Conservation (phyloP, 129 eudicot species). For the Solidago caesia region DNA sequence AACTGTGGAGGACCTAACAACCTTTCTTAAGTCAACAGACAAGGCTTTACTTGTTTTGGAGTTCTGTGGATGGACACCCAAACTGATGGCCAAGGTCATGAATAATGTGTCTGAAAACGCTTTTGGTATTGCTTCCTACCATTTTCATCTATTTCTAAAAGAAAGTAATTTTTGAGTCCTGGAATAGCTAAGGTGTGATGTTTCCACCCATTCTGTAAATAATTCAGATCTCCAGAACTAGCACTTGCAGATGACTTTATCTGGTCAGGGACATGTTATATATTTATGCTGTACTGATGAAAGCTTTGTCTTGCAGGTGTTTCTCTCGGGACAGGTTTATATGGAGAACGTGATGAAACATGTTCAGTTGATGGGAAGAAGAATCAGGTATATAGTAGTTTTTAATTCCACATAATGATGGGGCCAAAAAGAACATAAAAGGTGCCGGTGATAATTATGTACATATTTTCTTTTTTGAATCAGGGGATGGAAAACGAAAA, state of each 20-base stretch:
- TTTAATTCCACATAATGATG: constrained; percentile 37
- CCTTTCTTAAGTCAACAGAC: constrained; percentile 73
- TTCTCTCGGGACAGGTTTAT: constrained; percentile 31
- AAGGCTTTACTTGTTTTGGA: constrained; percentile 76
- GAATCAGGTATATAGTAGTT: constrained; percentile 63
- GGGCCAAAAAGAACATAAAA: constrained; percentile 14
- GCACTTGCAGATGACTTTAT: constrained; percentile 13
- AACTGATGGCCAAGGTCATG: constrained; percentile 49
- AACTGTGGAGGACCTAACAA: constrained; percentile 52
- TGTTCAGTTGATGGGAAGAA: constrained; percentile 39
- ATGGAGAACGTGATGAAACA: constrained; percentile 41
- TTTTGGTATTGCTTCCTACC: constrained; percentile 43
- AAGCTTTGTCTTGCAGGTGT: constrained; percentile 39
- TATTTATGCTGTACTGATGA: constrained; percentile 20
- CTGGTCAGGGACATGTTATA: background rate
- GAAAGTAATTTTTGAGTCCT: background rate
- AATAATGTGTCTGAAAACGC: constrained; percentile 37
- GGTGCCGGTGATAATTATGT: constrained; percentile 9
- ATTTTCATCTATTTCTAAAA: constrained; percentile 8
- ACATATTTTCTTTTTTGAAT: constrained; percentile 23
- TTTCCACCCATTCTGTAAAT: constrained; percentile 16
- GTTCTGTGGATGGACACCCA: constrained; percentile 88
- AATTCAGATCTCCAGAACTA: constrained; percentile 1
- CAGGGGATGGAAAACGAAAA: constrained; percentile 54
- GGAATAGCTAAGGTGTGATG: constrained; percentile 9